Evolutionary conservation across 768 basidiomycete genomes (phyloP), one percentile per base, ranked within the genome.

Genomic region (Brasilioporus rufonigricans): DNA sequence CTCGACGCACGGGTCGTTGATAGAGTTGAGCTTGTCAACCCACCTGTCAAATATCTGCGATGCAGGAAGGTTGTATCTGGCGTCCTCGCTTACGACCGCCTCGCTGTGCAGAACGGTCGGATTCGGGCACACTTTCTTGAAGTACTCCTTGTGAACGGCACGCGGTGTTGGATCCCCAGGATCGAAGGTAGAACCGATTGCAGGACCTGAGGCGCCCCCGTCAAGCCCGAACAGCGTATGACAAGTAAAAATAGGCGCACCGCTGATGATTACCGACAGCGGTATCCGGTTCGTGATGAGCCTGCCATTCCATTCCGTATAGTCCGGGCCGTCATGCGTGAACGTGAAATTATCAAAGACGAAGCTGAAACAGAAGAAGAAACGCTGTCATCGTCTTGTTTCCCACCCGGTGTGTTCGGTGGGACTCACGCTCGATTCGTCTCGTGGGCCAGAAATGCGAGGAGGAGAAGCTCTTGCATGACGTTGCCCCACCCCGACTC

Each of bases 321-420:
- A 81, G 9, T 78, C 75, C 10, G 69, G 67, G 0, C 71, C 69
- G 12, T 75, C 70, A 5, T 66, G 68, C 2, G 74, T 66, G 84
- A 83, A 85, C 0, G 81, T 80, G 58, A 81, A 84, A 47, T 85
- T 79, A 51, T 84, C 74, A 60, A 82, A 84, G 10, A 84, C 84
- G 39, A 79, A 79, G 3, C 80, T 82, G 50, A 47, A 38, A 14
- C 23, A 27, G n/a, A 12, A 27, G 18, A 24, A 12, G 18, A 21
- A 5, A 13, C 1, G 13, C 32, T 18, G 32, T 47, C 45, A 47
- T 4, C 10, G 11, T 19, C 18, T 1, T 5, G n/a, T 47, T 21
- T 29, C 9, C 11, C 11, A 16, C 5, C 2, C 2, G 11, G 16
- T 9, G 23, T 11, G 16, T 18, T 23, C 26, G 19, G n/a, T 13